phyloP scores from a whole-genome alignment of 768 basidiomycete species.

The Boletus rubropictus region DNA sequence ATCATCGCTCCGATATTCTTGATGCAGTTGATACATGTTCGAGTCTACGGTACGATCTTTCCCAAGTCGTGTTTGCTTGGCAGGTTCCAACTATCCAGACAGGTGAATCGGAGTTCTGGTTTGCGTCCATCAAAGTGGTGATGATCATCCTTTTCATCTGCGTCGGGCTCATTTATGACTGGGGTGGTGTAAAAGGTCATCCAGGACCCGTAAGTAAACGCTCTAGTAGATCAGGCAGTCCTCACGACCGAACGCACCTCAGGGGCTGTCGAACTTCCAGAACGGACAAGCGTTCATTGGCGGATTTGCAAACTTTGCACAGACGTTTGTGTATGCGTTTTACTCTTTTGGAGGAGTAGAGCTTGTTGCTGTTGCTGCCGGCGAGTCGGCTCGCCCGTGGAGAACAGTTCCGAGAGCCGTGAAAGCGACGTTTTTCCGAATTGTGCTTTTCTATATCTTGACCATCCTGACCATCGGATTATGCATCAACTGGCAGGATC shows the following conservation, averaged over 20 bases:
- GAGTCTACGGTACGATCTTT: constrained; percentile 44
- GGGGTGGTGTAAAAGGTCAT: constrained; percentile 53
- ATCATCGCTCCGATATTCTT: constrained; percentile 50
- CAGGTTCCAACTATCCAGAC: background rate
- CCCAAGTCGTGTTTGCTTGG: background rate
- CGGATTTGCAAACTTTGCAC: constrained; percentile 47
- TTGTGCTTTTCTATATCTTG: constrained; percentile 59
- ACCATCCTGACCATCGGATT: constrained; percentile 62
- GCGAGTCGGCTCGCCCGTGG: constrained; percentile 59
- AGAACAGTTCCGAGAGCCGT: constrained; percentile 59
- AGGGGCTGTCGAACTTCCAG: constrained; percentile 50
- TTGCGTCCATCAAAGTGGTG: constrained; percentile 57
- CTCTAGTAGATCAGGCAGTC: no score
- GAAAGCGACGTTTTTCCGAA: constrained; percentile 63
- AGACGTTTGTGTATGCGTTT: constrained; percentile 63
- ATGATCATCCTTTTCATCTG: constrained; percentile 59
- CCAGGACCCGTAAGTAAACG: constrained; percentile 46
- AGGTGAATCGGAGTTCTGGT: constrained; percentile 63
- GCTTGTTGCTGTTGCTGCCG: constrained; percentile 67
- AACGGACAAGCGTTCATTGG: constrained; percentile 49
- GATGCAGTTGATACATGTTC: constrained; percentile 51
- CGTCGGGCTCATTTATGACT: constrained; percentile 56
- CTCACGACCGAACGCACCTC: background rate
- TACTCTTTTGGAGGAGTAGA: constrained; percentile 68
- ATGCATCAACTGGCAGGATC: constrained; percentile 56